Base-by-base conservation (phyloP, 2,329 filamentous ascomycete genomes). In the Erysiphe pisi region DNA sequence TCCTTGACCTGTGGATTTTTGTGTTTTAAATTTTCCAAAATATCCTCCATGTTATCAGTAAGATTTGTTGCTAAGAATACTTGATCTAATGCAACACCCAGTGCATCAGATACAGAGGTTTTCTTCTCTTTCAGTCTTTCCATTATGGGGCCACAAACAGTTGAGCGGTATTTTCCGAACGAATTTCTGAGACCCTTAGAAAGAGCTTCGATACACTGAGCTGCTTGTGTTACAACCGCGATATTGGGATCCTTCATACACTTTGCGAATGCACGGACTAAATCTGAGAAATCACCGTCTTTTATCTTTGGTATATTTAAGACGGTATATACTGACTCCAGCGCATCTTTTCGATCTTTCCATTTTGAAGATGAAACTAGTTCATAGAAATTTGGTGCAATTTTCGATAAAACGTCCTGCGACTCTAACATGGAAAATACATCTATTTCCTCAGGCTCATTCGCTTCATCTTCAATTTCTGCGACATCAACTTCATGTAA, bases 161-260 rank as follows among this genome's bases (percentile, higher is more conserved):
- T 87, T 2, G 90, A 86, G 76, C 94, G 89, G 82, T 99, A 93
- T 83, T 92, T 97, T 76, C 84, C 86, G 82, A 97, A 99, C 36
- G 86, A 84, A 80, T 88, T 90, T 68, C 93, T 90, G 78, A 99
- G 82, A 74, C 95, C 95, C 81, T 93, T 95, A 70, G 94, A 94
- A 40, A 99, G 85, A 43, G 91, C 87, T 81, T 98, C 94, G 49
- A 97, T 91, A 83, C 94, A 97, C 80, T 96, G 94, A 2, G 94
- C 95, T 8, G 96, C 94, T 79, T 95, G 90, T 1, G 91, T 95
- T 28, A 97, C 95, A 74, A 98, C 95, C 7, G 93, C 91, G 80
- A 99, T 91, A 82, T 99, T 99, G 80, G 96, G 95, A 80, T 99
- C 96, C 83, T 99, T 99, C 95, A 99, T 99, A 80, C 89, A 93